Evolutionary conservation across 164 flowering plant species (phyloP), one percentile per base, ranked within the genome.

Genomic region (Protea cynaroides): DNA sequence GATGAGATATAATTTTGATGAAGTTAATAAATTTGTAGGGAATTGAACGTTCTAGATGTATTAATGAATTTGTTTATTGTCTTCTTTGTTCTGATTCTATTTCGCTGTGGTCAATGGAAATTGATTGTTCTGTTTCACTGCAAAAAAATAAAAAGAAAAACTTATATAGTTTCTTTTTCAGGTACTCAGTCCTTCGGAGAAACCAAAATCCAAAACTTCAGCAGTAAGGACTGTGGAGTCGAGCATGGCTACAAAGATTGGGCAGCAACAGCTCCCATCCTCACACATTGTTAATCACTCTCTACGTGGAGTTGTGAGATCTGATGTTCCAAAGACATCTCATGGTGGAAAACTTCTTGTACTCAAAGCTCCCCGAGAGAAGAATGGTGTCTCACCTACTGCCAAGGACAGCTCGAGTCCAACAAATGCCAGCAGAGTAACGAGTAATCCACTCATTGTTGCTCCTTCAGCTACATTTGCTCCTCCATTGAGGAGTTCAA

Each of bases 351-450:
- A 89, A 71, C 82, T 87, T 61, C 77, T 78, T 60, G 86, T 90
- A 64, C 91, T 92, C 55, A 88, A 88, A 73, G 72, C 92, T 38
- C 74, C 67, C 7, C 67, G 93, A 65, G 98, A 88, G 67, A 74
- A 37, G 70, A 90, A 86, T 76, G 89, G 85, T 60, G 78, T 67
- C 6, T 68, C 79, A 43, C 62, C 77, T 53, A 22, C 78, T 25
- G 61, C 80, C 46, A 86, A 83, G 74, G 95, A 88, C 58, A 72
- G 68, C 56, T 65, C 67, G 8, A 76, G 79, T 67, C 84, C 86
- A 54, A 70, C 82, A 17, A 77, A 74, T 67, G 75, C 64, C 65
- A 69, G 73, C 65, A 72, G 62, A 72, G 71, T 69, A 59, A 58
- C 75, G 47, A 78, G 62, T 72, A 72, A 53, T 72, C 81, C 69